phyloP scores from a whole-genome alignment of 139 green algal species.

The Monoraphidium neglectum region DNA sequence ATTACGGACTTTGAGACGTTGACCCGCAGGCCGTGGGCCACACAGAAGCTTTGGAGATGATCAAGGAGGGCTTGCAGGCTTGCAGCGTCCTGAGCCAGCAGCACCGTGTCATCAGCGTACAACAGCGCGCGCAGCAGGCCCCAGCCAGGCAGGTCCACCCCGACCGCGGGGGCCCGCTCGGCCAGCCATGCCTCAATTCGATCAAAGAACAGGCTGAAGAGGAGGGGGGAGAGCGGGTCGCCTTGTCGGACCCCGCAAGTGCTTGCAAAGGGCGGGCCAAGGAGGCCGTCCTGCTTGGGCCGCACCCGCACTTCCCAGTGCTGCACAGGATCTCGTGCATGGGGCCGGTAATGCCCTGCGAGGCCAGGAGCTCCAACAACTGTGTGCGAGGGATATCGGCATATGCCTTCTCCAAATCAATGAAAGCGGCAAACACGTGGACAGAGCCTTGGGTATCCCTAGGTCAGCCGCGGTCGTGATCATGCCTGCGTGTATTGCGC shows the following conservation, averaged over 20 bases:
- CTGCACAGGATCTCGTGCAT: not conserved
- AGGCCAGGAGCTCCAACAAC: not conserved
- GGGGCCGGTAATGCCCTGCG: not conserved
- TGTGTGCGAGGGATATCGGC: not conserved
- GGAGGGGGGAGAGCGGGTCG: slow-evolving; percentile 9
- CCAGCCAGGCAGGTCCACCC: not conserved
- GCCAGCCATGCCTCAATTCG: slow-evolving; percentile 11
- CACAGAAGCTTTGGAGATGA: not conserved
- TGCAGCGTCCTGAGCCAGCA: slow-evolving; percentile 1
- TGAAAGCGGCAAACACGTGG: slow-evolving; percentile 10
- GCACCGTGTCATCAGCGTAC: slow-evolving; percentile 27
- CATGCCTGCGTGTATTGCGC: too few relatives aligned
- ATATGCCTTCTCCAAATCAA: slow-evolving; percentile 23
- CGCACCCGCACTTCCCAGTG: slow-evolving; percentile 1
- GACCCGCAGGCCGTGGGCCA: not conserved
- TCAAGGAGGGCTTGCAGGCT: not conserved
- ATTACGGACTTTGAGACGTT: slow-evolving; percentile 10
- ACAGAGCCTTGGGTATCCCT: too few relatives aligned
- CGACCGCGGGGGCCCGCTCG: not conserved
- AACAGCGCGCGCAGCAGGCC: not conserved
- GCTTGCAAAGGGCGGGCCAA: slow-evolving; percentile 1
- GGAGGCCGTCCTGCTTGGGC: not conserved
- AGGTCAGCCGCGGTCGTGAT: too few relatives aligned
- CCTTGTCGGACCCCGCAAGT: slow-evolving; percentile 20
- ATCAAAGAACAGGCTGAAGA: slow-evolving; percentile 35